Base-by-base conservation (phyloP, 345 rosid species). In the Litchi chinensis region DNA sequence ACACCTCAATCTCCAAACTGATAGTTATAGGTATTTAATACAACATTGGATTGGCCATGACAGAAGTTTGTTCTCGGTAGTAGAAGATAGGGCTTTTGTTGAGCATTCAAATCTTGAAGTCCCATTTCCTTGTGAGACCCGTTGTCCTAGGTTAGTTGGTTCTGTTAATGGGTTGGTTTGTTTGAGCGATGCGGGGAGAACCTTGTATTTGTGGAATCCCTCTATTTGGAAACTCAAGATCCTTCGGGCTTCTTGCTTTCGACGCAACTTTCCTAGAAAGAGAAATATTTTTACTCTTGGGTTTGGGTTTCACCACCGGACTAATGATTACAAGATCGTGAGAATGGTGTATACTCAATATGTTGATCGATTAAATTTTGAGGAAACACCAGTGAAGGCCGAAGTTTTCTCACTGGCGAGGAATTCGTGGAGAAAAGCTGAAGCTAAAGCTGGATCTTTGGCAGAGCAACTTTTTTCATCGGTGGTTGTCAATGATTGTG, bases 161-260 rank as follows among this genome's bases (percentile, higher is more conserved):
- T 59, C 68, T 73, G 9, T 73, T 21, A 41, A 73, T 72, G 76
- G 76, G 28, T 37, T 72, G 22, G 1, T 72, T 56, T 56, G 65
- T 40, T 37, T 72, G 76, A 56, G 50, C 21, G 65, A 56, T 56
- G 16, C 56, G 6, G 75, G 74, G 19, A n/a, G n/a, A 71, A 52
- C 43, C n/a, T 16, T 73, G 11, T 73, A 57, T 59, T 57, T 73
- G n/a, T 73, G 76, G 76, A 73, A 73, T 40, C 67, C 76, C 19
- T 59, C 12, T 21, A 40, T 59, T 21, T 60, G 12, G 67, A 57
- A 21, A 73, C 67, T 59, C 52, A 73, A 73, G 66, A 59, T 73
- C 54, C 50, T 73, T 40, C 0, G 19, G 12, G 10, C 5, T 39
- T 56, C 50, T 39, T 56, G 65, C 32, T 56, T 56, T n/a, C 52